A percentile compares a stretch with the other conserved stretches of the same genome.
Evolutionary conservation across 2,329 filamentous ascomycete species (phyloP).

Genomic region (Fusarium sp.): DNA sequence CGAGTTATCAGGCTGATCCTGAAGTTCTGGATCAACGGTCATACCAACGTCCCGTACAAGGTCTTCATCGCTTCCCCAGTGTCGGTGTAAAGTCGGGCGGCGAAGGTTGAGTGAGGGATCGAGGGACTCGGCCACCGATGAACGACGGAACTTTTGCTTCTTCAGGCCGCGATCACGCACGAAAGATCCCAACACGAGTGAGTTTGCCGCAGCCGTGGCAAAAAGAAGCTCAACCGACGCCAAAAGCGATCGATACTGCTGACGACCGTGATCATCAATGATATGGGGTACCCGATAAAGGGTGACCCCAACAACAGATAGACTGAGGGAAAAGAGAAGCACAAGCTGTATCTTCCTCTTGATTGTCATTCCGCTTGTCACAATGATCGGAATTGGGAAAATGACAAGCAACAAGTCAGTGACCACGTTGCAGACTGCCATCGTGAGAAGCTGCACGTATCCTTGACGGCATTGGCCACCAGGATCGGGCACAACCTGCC

Average conservation of each 20-base stretch:
- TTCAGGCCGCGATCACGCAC: constrained; percentile 90
- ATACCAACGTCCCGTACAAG: constrained; percentile 84
- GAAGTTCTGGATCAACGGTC: constrained; percentile 66
- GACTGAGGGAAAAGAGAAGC: constrained; percentile 84
- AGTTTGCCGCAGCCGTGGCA: constrained; percentile 87
- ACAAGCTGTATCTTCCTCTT: constrained; percentile 84
- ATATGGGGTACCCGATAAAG: constrained; percentile 84
- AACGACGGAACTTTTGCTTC: constrained; percentile 82
- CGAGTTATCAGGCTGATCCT: constrained; percentile 48
- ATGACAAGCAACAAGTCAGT: constrained; percentile 89
- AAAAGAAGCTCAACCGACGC: constrained; percentile 92
- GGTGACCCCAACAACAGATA: constrained; percentile 82
- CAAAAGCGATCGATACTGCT: constrained; percentile 88
- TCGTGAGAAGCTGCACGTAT: constrained; percentile 86
- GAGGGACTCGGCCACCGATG: constrained; percentile 71
- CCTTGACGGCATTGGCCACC: constrained; percentile 87
- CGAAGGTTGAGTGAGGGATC: constrained; percentile 56
- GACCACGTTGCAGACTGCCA: constrained; percentile 88
- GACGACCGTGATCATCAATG: constrained; percentile 74
- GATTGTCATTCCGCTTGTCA: constrained; percentile 78
- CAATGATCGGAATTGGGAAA: constrained; percentile 90
- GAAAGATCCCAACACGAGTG: constrained; percentile 90
- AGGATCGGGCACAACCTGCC: constrained; percentile 87
- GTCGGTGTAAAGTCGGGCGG: constrained; percentile 66
- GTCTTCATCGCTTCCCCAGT: constrained; percentile 93